Base-by-base conservation (phyloP, 1,284 basidiomycete genomes). In the Cryptococcus maquisensis region DNA sequence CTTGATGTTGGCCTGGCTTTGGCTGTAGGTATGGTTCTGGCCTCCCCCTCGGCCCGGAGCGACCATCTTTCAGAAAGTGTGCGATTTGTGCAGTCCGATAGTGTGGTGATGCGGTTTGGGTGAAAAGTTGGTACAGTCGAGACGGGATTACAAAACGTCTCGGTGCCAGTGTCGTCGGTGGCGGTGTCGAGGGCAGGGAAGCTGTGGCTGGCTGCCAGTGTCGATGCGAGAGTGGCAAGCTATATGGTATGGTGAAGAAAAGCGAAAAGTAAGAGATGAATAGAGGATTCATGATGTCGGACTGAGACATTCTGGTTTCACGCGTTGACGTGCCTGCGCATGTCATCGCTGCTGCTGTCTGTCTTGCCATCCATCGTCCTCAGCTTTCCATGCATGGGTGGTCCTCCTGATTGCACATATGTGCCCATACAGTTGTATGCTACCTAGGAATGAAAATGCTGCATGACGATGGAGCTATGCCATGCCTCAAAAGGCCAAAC, bases 1-100 rank as follows among this genome's bases (percentile, higher is more conserved):
- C 53, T 61, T 64, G 51, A 67, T 68, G 49, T 69, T 70, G 24
- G 62, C 57, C 5, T 52, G 42, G 44, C 55, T 63, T 24, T 47
- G 51, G 32, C 42, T 45, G 46, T 59, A 64, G 15, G 35, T 52
- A 37, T 61, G 56, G 35, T 60, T 63, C 36, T 55, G 58, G 18
- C 60, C 51, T 40, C 50, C 49, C 43, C 40, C 52, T 39, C 52
- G 60, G 55, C 60, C 52, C 45, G 48, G 48, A 36, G 52, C 55
- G 28, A 55, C 54, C 55, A 59, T 59, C 26, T 23, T 49, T 13
- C 28, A 41, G 26, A 18, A 43, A 23, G 28, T 49, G 21, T 26
- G 23, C 38, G 18, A 18, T 1, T 7, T 40, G 16, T 7, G 18
- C 40, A 42, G 40, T 23, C 4, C 20, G 40, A n/a, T 4, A 10